phyloP scores from a whole-genome alignment of 2,329 filamentous ascomycete genomes.

The Rhinocladiella mackenziei region DNA sequence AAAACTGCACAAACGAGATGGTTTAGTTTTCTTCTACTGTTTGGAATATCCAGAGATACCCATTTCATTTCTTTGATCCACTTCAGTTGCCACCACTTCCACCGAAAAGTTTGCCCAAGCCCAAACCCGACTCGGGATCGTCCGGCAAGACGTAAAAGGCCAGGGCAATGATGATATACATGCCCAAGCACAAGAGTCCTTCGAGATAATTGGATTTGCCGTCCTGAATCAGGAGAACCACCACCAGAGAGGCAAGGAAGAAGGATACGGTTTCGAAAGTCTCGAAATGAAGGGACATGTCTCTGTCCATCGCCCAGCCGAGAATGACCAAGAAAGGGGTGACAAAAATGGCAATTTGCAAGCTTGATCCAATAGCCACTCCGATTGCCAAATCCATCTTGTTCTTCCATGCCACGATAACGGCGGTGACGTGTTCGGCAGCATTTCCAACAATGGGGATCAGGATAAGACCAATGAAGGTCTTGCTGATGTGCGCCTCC shows the following conservation, averaged over 20 bases:
- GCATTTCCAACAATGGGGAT: constrained; percentile 78
- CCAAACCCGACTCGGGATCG: constrained; percentile 26
- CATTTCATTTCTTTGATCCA: not conserved
- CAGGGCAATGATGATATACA: constrained; percentile 47
- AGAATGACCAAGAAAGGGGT: constrained; percentile 76
- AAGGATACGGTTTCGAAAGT: constrained; percentile 75
- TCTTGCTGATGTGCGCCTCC: constrained; percentile 68
- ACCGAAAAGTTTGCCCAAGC: constrained; percentile 17
- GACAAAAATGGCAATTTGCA: constrained; percentile 78
- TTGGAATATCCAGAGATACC: not conserved
- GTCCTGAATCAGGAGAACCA: constrained; percentile 70
- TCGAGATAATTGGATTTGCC: constrained; percentile 82
- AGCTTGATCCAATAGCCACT: constrained; percentile 74
- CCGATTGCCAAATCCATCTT: constrained; percentile 67
- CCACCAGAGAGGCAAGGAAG: constrained; percentile 69
- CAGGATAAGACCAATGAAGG: constrained; percentile 74
- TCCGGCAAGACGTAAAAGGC: constrained; percentile 50
- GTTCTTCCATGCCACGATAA: constrained; percentile 72
- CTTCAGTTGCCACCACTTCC: constrained; percentile 10
- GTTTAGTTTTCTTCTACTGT: too few species aligned
- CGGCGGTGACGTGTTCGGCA: constrained; percentile 75
- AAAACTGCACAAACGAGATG: not conserved
- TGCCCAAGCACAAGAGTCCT: constrained; percentile 65
- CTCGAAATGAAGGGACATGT: constrained; percentile 78
- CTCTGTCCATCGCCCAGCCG: constrained; percentile 68